Base-by-base conservation (phyloP, 805 yeast species). In the Nakazawaea pomicola region DNA sequence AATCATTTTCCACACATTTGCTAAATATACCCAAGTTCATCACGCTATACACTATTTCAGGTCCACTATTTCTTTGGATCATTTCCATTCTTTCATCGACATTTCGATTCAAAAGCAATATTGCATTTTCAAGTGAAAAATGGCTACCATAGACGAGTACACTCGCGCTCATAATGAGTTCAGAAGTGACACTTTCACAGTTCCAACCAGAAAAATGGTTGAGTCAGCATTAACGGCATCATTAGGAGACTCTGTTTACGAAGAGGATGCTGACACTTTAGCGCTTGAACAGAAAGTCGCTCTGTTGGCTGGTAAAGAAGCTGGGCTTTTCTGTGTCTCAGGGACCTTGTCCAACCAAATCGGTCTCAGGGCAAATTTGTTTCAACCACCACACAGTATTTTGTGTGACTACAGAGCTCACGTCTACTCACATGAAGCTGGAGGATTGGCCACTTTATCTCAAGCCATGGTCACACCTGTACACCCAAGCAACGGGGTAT, bases 261-360 rank as follows among this genome's bases (percentile, higher is more conserved):
- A 76, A 48, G 96, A 90, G 57, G 98, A 90, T 57, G 61, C 62
- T 16, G 78, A 81, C 49, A 86, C 95, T 18, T 58, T 70, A 21
- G 72, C 64, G 16, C 64, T 90, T 33, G 93, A 89, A 58, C 55
- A 61, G 8, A 71, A 72, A 41, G 77, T 90, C 41, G 83, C 86
- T 5, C 62, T 67, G 18, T 51, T 89, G 42, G 71, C 95, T 6
- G 95, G 95, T 14, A 85, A 82, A 51, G 86, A 80, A 50, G 83
- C 87, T 1, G 96, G 85, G 10, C 58, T 88, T 39, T 90, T 71
- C 61, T 87, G 95, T 62, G 87, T 80, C 16, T 83, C 95, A 17
- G 97, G 98, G 34, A 91, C 97, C 5, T 62, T 90, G 61, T 82
- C 95, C 9, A 90, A 90, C 63, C 98, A 90, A 62, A 70, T 90